phyloP scores from a whole-genome alignment of 441 rosid species.

The Hypseocharis bilobata region DNA sequence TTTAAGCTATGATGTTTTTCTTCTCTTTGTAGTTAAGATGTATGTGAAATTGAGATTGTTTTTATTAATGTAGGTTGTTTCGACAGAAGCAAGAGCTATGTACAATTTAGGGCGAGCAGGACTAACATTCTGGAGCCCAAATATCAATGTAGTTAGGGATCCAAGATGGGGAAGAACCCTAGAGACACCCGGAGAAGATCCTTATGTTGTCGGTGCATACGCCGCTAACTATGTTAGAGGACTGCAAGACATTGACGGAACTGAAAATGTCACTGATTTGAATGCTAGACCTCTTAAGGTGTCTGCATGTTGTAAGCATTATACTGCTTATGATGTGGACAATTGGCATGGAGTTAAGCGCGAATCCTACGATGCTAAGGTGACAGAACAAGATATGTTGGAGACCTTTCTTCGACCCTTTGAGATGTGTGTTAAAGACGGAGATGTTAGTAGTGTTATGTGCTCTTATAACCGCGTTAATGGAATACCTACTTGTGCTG shows the following conservation, averaged over 20 bases:
- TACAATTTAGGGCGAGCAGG: constrained; percentile 38
- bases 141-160: constrained; percentile 35
- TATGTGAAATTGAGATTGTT: too few relatives aligned
- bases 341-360: constrained; percentile 37
- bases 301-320: constrained; percentile 47
- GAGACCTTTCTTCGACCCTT: constrained; percentile 43
- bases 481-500: constrained; percentile 41
- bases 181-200: constrained; percentile 52
- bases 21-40: too few relatives aligned
- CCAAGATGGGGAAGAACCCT: constrained; percentile 45
- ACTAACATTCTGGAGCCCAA: constrained; percentile 45
- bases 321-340: constrained; percentile 40
- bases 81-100: constrained; percentile 46
- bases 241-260: constrained; percentile 34
- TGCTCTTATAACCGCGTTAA: constrained; percentile 41
- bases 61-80: constrained; percentile 25
- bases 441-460: constrained; percentile 46
- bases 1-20: too few relatives aligned
- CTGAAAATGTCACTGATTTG: not conserved
- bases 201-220: constrained; percentile 32
- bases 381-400: constrained; percentile 38
- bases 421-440: constrained; percentile 42
- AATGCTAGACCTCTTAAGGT: constrained; percentile 32
- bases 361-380: constrained; percentile 36
- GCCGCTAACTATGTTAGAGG: constrained; percentile 38